Evolutionary conservation across 352 stramenopile genomes (phyloP).

Genomic region (Pseudoperonospora humuli): DNA sequence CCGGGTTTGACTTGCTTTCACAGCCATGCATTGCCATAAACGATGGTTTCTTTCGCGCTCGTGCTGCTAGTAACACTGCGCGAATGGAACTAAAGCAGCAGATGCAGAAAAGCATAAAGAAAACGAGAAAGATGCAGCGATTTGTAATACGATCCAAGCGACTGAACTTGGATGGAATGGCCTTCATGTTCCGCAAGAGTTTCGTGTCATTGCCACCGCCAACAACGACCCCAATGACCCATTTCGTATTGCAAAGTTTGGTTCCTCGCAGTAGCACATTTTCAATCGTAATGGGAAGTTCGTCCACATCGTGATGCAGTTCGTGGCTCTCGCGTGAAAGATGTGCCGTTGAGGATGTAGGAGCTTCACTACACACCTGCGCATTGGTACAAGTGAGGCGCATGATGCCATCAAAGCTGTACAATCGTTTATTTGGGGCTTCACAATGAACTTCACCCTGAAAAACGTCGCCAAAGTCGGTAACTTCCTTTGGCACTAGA

Average conservation of each 20-base stretch:
- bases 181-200: conserved; percentile 80
- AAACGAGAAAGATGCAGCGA: conserved; percentile 80
- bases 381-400: conserved; percentile 28
- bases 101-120: conserved; percentile 61
- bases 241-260: conserved; percentile 83
- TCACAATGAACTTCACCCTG: conserved; percentile 66
- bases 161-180: conserved; percentile 81
- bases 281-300: conserved; percentile 69
- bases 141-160: conserved; percentile 72
- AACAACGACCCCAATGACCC: conserved; percentile 70
- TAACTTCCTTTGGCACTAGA: conserved; percentile 23
- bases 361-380: background rate
- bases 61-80: conserved; percentile 33
- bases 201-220: conserved; percentile 76
- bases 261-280: conserved; percentile 76
- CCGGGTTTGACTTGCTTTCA: conserved; percentile 25
- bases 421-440: conserved; percentile 69
- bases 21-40: conserved; percentile 24
- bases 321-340: conserved; percentile 2
- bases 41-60: conserved; percentile 19
- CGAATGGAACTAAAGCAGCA: conserved; percentile 67
- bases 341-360: background rate
- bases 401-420: conserved; percentile 75
- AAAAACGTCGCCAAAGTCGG: conserved; percentile 47
- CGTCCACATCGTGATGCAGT: conserved; percentile 25